Conservation (phyloP, 169 alveolate genomes). For the Eimeria zaria region DNA sequence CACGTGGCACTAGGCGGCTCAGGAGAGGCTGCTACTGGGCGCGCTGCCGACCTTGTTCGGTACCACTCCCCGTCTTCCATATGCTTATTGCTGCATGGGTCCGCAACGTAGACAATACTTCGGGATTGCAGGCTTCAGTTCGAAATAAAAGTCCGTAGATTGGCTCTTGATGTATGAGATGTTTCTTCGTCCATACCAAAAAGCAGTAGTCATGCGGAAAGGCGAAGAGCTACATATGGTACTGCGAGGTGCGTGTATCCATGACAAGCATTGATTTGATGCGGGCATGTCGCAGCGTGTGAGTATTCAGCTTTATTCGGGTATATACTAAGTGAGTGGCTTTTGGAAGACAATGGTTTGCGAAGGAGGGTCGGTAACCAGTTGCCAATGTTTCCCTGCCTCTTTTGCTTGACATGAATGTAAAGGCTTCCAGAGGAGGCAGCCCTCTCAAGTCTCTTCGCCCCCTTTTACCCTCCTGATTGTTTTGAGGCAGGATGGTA, state of each 20-base stretch:
- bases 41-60: neutral
- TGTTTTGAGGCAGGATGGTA: neutral
- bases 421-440: neutral
- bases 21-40: neutral
- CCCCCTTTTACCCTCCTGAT: neutral
- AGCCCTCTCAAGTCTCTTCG: neutral
- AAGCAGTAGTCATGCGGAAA: neutral
- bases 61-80: neutral
- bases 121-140: neutral
- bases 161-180: neutral
- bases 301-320: neutral
- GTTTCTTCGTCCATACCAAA: neutral
- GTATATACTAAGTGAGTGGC: neutral
- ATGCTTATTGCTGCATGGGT: neutral
- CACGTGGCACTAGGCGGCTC: neutral
- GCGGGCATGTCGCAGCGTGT: neutral
- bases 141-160: neutral
- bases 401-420: neutral
- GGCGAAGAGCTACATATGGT: neutral
- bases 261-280: neutral
- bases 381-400: neutral
- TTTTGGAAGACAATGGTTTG: neutral
- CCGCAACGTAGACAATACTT: neutral
- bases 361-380: neutral
- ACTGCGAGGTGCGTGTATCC: neutral